Conservation (phyloP, 1,284 basidiomycete species). For the Ceratorhiza oryzae-sativae region DNA sequence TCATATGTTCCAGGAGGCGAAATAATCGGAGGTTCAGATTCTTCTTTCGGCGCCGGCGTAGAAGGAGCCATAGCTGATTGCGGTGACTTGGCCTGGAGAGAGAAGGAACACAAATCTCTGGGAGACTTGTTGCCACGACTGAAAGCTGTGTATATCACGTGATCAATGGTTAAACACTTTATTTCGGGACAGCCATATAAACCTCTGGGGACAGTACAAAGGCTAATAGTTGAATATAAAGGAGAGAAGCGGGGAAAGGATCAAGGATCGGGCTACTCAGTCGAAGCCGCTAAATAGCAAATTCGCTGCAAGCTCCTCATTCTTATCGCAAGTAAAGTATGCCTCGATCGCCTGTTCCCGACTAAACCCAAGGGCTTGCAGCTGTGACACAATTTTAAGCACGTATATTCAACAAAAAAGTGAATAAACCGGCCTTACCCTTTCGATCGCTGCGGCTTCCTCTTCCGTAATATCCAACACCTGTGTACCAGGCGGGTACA, state of each 20-base stretch:
- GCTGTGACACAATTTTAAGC: constrained; percentile 53
- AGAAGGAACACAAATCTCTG: neutral
- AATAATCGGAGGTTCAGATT: constrained; percentile 35
- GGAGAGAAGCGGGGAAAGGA: neutral
- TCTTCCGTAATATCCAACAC: constrained; percentile 82
- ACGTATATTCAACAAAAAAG: neutral
- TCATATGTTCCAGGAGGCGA: constrained; percentile 33
- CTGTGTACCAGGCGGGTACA: constrained; percentile 66
- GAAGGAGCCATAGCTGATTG: constrained; percentile 24
- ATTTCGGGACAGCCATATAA: constrained; percentile 12
- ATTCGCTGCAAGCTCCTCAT: constrained; percentile 93
- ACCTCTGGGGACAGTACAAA: neutral
- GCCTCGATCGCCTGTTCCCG: constrained; percentile 81
- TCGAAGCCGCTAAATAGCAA: constrained; percentile 79
- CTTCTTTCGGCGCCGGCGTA: constrained; percentile 38
- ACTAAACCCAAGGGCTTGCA: constrained; percentile 86
- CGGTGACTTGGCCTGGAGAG: neutral
- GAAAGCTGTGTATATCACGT: constrained; percentile 37
- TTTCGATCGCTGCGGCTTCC: constrained; percentile 84
- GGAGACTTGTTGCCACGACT: constrained; percentile 30
- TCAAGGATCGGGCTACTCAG: neutral
- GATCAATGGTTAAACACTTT: constrained; percentile 13
- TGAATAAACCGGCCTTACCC: constrained; percentile 63
- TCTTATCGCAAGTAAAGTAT: constrained; percentile 92
- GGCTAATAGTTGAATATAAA: constrained; percentile 9